phyloP scores from a whole-genome alignment of 2,329 filamentous ascomycete species.

The Thielaviopsis punctulata region DNA sequence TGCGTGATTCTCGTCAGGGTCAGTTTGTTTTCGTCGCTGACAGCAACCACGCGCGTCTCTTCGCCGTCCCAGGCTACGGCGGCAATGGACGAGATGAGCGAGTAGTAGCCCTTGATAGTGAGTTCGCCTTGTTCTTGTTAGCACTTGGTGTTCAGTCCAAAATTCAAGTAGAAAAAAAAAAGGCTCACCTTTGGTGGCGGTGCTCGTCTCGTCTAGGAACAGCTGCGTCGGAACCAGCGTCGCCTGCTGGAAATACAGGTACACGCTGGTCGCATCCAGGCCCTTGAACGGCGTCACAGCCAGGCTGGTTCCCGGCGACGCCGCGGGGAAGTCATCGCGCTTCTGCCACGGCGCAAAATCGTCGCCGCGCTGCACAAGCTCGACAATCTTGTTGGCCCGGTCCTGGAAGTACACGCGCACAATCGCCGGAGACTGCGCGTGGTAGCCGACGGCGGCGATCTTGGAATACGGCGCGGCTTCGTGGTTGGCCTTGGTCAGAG shows the following conservation, averaged over 20 bases:
- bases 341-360: slow-evolving; percentile 10
- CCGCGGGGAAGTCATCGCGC: slow-evolving; percentile 7
- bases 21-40: slow-evolving; percentile 10
- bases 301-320: slow-evolving; percentile 9
- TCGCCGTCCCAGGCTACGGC: slow-evolving; percentile 10
- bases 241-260: slow-evolving; percentile 10
- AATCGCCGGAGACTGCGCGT: slow-evolving; percentile 9
- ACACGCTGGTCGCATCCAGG: slow-evolving; percentile 8
- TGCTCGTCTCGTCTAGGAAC: slow-evolving; percentile 5
- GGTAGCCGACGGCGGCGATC: slow-evolving; percentile 11
- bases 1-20: slow-evolving; percentile 9
- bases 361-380: slow-evolving; percentile 11
- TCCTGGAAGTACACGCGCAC: slow-evolving; percentile 11
- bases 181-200: slow-evolving; percentile 6
- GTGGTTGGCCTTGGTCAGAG: slow-evolving; percentile 7
- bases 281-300: slow-evolving; percentile 9
- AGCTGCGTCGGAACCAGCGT: slow-evolving; percentile 9
- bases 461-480: slow-evolving; percentile 10
- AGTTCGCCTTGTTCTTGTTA: slow-evolving; percentile 6
- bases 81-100: slow-evolving; percentile 9
- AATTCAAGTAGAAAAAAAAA: not conserved
- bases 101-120: slow-evolving; percentile 11
- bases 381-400: slow-evolving; percentile 10
- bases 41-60: slow-evolving; percentile 10
- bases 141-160: not conserved